These are phyloP conservation scores for Saturnispora sanitii DNA, from an alignment of 805 yeast genomes.

Conservation along the genomic window DNA sequence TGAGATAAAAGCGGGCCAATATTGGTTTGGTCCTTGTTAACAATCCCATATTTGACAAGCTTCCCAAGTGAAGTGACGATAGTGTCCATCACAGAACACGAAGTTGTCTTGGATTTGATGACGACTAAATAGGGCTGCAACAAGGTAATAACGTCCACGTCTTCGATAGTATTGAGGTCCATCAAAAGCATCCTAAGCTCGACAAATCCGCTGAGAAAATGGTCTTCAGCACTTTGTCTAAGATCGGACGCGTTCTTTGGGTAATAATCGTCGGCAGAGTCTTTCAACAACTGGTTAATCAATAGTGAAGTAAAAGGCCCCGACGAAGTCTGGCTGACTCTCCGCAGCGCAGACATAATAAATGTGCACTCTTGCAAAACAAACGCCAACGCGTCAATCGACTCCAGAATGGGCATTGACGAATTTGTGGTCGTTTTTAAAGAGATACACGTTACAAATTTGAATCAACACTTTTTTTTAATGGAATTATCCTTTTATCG, in stretches of 20 bases:
- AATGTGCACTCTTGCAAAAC: conserved; percentile 83
- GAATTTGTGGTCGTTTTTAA: not conserved
- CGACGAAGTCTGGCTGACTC: conserved; percentile 53
- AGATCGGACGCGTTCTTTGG: conserved; percentile 20
- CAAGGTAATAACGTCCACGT: conserved; percentile 61
- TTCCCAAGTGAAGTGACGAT: conserved; percentile 71
- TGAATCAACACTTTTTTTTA: not conserved
- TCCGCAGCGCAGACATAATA: conserved; percentile 83
- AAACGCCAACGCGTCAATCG: conserved; percentile 67
- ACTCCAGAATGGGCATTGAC: conserved; percentile 22
- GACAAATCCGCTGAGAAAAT: conserved; percentile 68
- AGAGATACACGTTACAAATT: conserved; percentile 3
- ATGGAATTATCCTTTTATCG: not conserved
- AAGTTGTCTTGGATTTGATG: conserved; percentile 72
- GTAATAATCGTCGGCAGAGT: conserved; percentile 21
- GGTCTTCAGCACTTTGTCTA: conserved; percentile 33
- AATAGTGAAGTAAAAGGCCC: conserved; percentile 80
- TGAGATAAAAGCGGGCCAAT: conserved; percentile 51
- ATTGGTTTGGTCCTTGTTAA: conserved; percentile 46
- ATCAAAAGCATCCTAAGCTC: conserved; percentile 66
- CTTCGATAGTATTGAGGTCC: conserved; percentile 40
- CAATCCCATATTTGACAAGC: conserved; percentile 59
- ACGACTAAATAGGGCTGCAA: conserved; percentile 81
- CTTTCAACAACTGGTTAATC: conserved; percentile 39
- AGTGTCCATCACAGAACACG: conserved; percentile 76